Conservation (phyloP, 2,329 filamentous ascomycete genomes). For the Colletotrichum ledebouriae region DNA sequence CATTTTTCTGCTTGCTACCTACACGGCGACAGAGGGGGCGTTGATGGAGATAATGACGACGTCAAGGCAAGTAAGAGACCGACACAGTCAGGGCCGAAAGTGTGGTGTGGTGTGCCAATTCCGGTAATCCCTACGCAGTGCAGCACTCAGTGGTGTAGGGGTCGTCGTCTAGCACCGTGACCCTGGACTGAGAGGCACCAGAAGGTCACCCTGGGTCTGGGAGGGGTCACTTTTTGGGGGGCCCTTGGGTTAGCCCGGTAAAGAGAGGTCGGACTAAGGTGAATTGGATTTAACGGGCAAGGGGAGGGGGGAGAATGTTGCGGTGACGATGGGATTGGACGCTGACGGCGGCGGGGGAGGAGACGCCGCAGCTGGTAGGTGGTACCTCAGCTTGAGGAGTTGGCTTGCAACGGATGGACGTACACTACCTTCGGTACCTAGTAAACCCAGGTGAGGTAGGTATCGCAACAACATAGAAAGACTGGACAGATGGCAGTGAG, state of each 20-base stretch:
- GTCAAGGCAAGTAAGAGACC: constrained; percentile 27
- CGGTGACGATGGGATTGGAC: constrained; percentile 17
- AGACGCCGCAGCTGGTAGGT: background rate
- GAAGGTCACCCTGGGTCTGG: no score
- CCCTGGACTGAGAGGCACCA: no score
- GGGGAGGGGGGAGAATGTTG: constrained; percentile 3
- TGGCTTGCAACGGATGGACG: no score
- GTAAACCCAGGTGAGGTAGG: no score
- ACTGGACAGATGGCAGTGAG: background rate
- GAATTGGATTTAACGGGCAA: no score
- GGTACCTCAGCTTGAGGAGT: background rate
- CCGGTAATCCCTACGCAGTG: no score
- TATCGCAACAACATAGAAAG: background rate
- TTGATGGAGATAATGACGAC: constrained; percentile 36
- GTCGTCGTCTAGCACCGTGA: no score
- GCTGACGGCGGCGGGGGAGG: background rate
- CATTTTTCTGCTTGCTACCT: background rate
- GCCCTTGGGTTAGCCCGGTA: no score
- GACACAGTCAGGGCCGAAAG: background rate
- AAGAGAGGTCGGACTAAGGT: no score
- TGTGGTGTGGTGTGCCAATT: constrained; percentile 2
- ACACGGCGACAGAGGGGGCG: background rate
- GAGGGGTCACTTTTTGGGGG: no score
- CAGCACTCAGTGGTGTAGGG: no score
- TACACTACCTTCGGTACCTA: no score